Conservation (phyloP, 2,329 filamentous ascomycete genomes). For the Aschersonia sp. region DNA sequence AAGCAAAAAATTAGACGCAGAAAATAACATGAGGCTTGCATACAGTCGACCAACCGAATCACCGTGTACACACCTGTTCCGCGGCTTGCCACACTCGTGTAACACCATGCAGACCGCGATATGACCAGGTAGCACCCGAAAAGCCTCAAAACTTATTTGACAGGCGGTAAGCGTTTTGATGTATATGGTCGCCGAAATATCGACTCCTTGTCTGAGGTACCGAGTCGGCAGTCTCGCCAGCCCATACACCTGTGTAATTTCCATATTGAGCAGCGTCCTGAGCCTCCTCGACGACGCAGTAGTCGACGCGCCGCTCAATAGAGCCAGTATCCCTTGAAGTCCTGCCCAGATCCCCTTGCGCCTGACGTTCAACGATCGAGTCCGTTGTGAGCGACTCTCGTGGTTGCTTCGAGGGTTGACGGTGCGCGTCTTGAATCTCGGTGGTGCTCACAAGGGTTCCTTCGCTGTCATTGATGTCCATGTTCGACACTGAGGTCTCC, state of each 20-base stretch:
- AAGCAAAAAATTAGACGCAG: too few species aligned
- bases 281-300: conserved; percentile 5
- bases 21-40: too few species aligned
- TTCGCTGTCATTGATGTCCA: conserved; percentile 4
- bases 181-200: conserved; percentile 9
- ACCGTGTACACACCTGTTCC: too few species aligned
- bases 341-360: background rate
- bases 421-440: background rate
- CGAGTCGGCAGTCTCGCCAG: conserved; percentile 3
- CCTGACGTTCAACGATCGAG: background rate
- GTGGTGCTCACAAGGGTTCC: conserved; percentile 1
- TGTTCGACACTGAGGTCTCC: background rate
- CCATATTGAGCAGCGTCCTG: conserved; percentile 3
- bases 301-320: conserved; percentile 6
- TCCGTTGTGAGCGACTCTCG: background rate
- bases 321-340: background rate
- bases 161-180: conserved; percentile 4
- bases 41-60: too few species aligned
- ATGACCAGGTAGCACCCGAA: background rate
- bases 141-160: background rate
- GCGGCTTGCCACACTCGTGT: too few species aligned
- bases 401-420: background rate
- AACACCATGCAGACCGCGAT: background rate
- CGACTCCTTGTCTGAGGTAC: conserved; percentile 6
- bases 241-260: conserved; percentile 11